Evolutionary conservation across 2,329 filamentous ascomycete species (phyloP).

Genomic region (Acrocalymma vagum): DNA sequence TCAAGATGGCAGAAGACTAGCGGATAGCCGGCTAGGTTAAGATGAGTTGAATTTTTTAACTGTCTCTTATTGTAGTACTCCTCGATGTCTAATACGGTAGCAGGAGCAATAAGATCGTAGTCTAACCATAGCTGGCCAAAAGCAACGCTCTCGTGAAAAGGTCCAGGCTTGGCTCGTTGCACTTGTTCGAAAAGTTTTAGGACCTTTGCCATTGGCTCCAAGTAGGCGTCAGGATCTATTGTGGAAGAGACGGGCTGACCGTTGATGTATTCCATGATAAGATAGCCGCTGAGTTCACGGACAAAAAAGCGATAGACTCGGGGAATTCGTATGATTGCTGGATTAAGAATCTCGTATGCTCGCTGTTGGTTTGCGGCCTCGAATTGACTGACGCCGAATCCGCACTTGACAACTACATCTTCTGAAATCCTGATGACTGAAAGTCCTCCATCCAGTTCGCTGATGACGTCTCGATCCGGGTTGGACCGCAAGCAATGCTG

Average conservation of each 20-base stretch:
- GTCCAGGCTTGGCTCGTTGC: slow-evolving; percentile 3
- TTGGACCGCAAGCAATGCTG: slow-evolving; percentile 11
- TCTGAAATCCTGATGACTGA: slow-evolving; percentile 15
- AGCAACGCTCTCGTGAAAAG: slow-evolving; percentile 5
- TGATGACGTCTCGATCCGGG: slow-evolving; percentile 5
- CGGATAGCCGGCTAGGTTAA: slow-evolving; percentile 1
- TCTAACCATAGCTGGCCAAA: slow-evolving; percentile 11
- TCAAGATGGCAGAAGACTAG: slow-evolving; percentile 21
- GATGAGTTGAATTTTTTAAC: not conserved
- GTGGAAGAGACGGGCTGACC: slow-evolving; percentile 3
- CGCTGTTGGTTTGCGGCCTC: slow-evolving; percentile 9
- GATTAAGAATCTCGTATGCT: slow-evolving; percentile 12
- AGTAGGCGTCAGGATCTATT: slow-evolving; percentile 4
- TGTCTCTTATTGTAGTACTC: slow-evolving; percentile 11
- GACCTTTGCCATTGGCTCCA: slow-evolving; percentile 3
- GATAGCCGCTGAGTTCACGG: not conserved
- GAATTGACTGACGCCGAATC: slow-evolving; percentile 9
- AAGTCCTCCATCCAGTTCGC: slow-evolving; percentile 12
- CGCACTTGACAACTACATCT: slow-evolving; percentile 14
- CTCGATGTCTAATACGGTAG: slow-evolving; percentile 11
- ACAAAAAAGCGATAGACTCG: slow-evolving; percentile 11
- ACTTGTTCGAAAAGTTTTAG: slow-evolving; percentile 1
- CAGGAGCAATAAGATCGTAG: slow-evolving; percentile 7
- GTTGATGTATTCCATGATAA: slow-evolving; percentile 13
- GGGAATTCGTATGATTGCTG: slow-evolving; percentile 11